Percentiles rank a stretch among this genome's conserved stretches.
Conservation (phyloP, 164 flowering plant genomes). For the Buxus sempervirens region DNA sequence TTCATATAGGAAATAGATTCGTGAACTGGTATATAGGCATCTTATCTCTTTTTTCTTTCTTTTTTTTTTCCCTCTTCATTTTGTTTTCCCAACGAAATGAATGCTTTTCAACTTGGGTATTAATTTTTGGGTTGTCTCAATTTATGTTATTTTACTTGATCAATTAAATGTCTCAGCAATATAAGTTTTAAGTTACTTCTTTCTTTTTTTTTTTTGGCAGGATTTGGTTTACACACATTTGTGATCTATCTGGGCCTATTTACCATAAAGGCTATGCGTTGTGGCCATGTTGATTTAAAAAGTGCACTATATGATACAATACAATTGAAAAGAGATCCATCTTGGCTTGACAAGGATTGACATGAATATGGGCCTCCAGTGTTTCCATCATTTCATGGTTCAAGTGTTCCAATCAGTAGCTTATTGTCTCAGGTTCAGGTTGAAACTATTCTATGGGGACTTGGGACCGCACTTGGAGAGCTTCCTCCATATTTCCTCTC, state of each 20-base stretch:
- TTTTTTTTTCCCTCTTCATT: too few species aligned
- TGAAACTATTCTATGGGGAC: constrained; percentile 91
- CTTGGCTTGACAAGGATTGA: constrained; percentile 89
- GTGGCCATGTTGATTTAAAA: constrained; percentile 89
- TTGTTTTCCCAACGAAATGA: too few species aligned
- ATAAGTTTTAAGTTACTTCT: not conserved
- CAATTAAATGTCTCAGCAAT: too few species aligned
- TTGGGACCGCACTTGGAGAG: constrained; percentile 98
- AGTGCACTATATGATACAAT: constrained; percentile 90
- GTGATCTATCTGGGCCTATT: constrained; percentile 85
- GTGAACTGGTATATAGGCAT: too few species aligned
- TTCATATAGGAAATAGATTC: too few species aligned
- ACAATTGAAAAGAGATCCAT: constrained; percentile 71
- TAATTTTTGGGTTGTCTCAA: too few species aligned
- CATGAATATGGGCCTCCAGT: constrained; percentile 80
- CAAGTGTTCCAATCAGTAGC: constrained; percentile 71
- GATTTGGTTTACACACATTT: constrained; percentile 95
- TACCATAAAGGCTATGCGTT: constrained; percentile 82
- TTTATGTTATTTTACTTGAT: too few species aligned
- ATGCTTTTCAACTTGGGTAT: too few species aligned
- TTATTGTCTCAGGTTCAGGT: constrained; percentile 83
- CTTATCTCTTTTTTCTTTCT: too few species aligned
- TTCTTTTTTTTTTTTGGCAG: constrained; percentile 28
- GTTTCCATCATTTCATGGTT: constrained; percentile 44
- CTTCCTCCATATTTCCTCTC: constrained; percentile 98